These are phyloP conservation scores for Jamesozyma rosinii DNA, from an alignment of 805 yeast genomes.

Conservation along the genomic window DNA sequence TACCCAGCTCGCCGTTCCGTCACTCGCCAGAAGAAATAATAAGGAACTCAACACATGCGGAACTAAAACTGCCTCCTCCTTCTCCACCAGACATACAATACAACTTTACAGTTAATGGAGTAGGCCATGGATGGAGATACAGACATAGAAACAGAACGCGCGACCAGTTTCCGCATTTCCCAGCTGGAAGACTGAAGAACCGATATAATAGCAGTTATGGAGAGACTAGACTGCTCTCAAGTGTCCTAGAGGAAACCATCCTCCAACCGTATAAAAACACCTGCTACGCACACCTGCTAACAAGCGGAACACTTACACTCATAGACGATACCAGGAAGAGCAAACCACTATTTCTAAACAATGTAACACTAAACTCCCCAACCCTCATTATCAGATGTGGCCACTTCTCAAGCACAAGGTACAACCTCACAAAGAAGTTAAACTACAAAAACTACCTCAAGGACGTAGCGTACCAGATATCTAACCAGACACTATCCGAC, in stretches of 20 bases:
- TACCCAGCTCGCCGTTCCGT: too few species aligned
- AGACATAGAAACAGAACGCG: too few species aligned
- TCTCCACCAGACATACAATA: background rate
- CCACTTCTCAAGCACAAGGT: background rate
- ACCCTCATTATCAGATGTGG: constrained; percentile 14
- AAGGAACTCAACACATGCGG: too few species aligned
- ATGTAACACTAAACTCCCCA: constrained; percentile 15
- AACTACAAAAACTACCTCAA: background rate
- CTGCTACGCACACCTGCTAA: constrained; percentile 12
- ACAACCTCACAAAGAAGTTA: background rate
- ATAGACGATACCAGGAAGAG: background rate
- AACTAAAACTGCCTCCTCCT: background rate
- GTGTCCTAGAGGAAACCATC: constrained; percentile 6
- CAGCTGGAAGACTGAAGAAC: background rate
- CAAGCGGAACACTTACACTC: constrained; percentile 11
- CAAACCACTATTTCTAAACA: background rate
- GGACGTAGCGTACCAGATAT: background rate
- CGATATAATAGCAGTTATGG: background rate
- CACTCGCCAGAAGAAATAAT: too few species aligned
- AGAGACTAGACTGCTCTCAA: constrained; percentile 5
- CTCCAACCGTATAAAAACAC: constrained; percentile 7
- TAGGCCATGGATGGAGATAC: too few species aligned
- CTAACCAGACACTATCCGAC: background rate
- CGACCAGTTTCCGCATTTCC: background rate
- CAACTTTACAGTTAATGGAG: background rate